phyloP scores from a whole-genome alignment of 768 basidiomycete genomes.

The Holtermanniella nyarrowii region DNA sequence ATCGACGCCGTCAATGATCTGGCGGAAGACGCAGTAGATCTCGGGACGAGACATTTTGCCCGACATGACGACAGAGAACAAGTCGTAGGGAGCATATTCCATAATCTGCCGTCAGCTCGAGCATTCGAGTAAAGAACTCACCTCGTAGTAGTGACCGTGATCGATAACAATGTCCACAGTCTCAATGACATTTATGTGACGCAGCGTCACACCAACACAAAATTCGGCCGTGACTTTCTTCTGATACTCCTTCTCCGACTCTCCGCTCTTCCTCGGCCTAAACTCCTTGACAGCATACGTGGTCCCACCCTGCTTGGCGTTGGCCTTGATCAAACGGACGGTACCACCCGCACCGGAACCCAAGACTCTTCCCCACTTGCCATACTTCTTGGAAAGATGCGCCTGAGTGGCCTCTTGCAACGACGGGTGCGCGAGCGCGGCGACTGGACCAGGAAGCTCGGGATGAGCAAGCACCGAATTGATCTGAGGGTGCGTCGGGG shows the following conservation, averaged over 20 bases:
- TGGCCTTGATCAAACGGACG: constrained; percentile 85
- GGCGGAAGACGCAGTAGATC: constrained; percentile 97
- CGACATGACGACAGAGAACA: constrained; percentile 99
- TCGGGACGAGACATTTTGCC: constrained; percentile 97
- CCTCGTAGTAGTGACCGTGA: constrained; percentile 98
- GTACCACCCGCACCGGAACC: constrained; percentile 98
- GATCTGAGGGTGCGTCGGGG: constrained; percentile 9
- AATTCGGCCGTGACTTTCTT: constrained; percentile 99
- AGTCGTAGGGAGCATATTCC: constrained; percentile 97
- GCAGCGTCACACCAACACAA: constrained; percentile 72
- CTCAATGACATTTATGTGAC: constrained; percentile 92
- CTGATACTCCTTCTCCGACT: constrained; percentile 94
- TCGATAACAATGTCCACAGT: constrained; percentile 97
- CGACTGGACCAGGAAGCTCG: constrained; percentile 32
- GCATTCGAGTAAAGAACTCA: constrained; percentile 39
- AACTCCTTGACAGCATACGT: constrained; percentile 98
- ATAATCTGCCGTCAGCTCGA: constrained; percentile 59
- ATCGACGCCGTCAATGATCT: constrained; percentile 95
- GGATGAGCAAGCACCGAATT: neutral
- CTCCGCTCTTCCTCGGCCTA: constrained; percentile 73
- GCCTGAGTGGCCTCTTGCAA: constrained; percentile 41
- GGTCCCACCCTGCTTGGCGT: constrained; percentile 64
- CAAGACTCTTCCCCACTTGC: constrained; percentile 93
- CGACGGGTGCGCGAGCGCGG: constrained; percentile 39
- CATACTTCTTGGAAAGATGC: constrained; percentile 95